A percentile compares a stretch with the other conserved stretches of the same genome.
These are phyloP conservation scores for Penicillium rolfsii DNA, from an alignment of 2,329 filamentous ascomycete genomes.

Conservation along the genomic window DNA sequence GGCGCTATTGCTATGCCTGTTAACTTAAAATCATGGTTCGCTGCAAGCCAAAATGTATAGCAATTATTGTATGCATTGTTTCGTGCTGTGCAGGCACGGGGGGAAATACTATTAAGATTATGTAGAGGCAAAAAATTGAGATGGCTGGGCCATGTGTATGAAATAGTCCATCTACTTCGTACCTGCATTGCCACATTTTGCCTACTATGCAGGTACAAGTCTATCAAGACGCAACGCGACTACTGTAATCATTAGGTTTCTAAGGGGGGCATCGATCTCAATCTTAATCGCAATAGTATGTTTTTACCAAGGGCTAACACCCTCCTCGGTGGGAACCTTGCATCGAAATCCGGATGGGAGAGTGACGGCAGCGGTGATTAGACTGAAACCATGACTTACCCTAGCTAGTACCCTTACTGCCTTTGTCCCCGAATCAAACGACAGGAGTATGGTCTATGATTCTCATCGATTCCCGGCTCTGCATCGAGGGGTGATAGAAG, in stretches of 20 bases:
- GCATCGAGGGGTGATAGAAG: not conserved
- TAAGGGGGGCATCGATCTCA: not conserved
- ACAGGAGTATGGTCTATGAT: not conserved
- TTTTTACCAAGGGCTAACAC: not conserved
- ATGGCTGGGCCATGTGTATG: not conserved
- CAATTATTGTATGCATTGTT: conserved; percentile 4
- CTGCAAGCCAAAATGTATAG: not conserved
- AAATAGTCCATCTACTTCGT: not conserved
- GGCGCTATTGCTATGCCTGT: conserved; percentile 3
- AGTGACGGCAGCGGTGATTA: not conserved
- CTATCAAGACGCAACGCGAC: not conserved
- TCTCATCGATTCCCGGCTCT: not conserved
- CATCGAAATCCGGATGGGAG: conserved; percentile 4
- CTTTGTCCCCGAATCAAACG: conserved; percentile 4
- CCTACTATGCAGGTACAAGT: not conserved
- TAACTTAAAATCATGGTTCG: not conserved
- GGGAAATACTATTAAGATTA: not conserved
- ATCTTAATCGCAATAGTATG: not conserved
- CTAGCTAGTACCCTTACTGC: conserved; percentile 14
- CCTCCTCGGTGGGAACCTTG: conserved; percentile 2
- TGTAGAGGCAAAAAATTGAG: not conserved
- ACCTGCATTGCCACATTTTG: not conserved
- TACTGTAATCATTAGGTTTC: not conserved
- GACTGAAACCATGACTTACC: conserved; percentile 10
- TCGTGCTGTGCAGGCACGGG: not conserved